These are phyloP conservation scores for Fusarium penzigii DNA, from an alignment of 2,329 filamentous ascomycete species.

Conservation along the genomic window DNA sequence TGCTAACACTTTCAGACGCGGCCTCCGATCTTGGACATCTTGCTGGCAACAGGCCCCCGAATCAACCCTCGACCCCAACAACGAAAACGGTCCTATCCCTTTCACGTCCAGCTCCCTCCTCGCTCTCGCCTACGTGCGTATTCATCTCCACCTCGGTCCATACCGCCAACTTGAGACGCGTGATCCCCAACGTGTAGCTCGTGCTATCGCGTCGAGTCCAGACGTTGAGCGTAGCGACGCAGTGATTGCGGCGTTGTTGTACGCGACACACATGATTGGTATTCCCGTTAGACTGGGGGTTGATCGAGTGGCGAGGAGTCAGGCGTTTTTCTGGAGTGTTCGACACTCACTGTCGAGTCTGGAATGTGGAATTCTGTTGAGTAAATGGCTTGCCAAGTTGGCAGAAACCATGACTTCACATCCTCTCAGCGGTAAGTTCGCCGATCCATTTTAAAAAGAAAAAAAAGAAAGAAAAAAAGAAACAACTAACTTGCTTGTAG, in stretches of 20 bases:
- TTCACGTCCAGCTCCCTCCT: conserved; percentile 49
- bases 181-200: conserved; percentile 41
- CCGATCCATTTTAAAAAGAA: background rate
- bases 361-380: conserved; percentile 55
- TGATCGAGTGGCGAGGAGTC: conserved; percentile 54
- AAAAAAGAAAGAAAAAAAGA: background rate
- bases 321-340: conserved; percentile 59
- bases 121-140: conserved; percentile 47
- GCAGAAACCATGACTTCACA: too few species aligned
- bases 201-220: conserved; percentile 39
- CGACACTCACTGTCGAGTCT: conserved; percentile 56
- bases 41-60: conserved; percentile 42
- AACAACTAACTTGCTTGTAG: conserved; percentile 19
- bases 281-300: conserved; percentile 57
- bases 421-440: too few species aligned
- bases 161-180: conserved; percentile 45
- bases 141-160: conserved; percentile 47
- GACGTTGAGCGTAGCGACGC: conserved; percentile 49
- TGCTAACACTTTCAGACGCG: conserved; percentile 24
- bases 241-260: conserved; percentile 50
- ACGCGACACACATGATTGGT: conserved; percentile 55
- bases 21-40: conserved; percentile 39
- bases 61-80: conserved; percentile 41
- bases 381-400: conserved; percentile 44
- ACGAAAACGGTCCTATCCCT: conserved; percentile 42